phyloP scores from a whole-genome alignment of 1,139 yeast species.

The Hyphopichia wangnamkhiaoensis region DNA sequence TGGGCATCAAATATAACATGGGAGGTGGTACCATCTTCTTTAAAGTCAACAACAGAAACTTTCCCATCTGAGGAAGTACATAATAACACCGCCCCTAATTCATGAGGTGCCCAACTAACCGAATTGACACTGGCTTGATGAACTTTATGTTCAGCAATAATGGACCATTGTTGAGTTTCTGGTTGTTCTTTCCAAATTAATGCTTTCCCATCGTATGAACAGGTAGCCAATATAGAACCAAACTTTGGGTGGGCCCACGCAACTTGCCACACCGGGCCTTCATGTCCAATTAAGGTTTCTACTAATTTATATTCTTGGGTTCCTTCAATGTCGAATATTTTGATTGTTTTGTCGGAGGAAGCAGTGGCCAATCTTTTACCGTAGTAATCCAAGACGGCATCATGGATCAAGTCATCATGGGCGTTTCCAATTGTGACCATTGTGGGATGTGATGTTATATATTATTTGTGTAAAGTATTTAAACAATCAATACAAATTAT shows the following conservation, averaged over 20 bases:
- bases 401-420: conserved; percentile 90
- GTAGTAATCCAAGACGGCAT: conserved; percentile 94
- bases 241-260: conserved; percentile 99
- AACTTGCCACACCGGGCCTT: conserved; percentile 99
- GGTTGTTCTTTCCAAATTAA: conserved; percentile 86
- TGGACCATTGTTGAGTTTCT: conserved; percentile 85
- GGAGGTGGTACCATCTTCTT: conserved; percentile 84
- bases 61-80: conserved; percentile 94
- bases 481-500: too few relatives aligned
- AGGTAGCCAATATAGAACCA: conserved; percentile 91
- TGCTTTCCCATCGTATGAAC: conserved; percentile 94
- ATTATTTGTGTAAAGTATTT: too few relatives aligned
- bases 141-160: conserved; percentile 81
- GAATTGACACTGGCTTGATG: conserved; percentile 96
- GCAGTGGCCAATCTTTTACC: conserved; percentile 95
- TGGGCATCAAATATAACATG: conserved; percentile 74
- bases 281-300: conserved; percentile 86
- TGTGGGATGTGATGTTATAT: too few relatives aligned
- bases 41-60: conserved; percentile 87
- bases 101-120: conserved; percentile 97
- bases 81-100: conserved; percentile 86
- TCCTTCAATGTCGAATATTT: conserved; percentile 83
- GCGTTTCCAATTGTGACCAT: conserved; percentile 80
- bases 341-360: conserved; percentile 91
- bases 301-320: conserved; percentile 77